Conservation (phyloP, 1,139 yeast genomes). For the Tardiomyces blankii region DNA sequence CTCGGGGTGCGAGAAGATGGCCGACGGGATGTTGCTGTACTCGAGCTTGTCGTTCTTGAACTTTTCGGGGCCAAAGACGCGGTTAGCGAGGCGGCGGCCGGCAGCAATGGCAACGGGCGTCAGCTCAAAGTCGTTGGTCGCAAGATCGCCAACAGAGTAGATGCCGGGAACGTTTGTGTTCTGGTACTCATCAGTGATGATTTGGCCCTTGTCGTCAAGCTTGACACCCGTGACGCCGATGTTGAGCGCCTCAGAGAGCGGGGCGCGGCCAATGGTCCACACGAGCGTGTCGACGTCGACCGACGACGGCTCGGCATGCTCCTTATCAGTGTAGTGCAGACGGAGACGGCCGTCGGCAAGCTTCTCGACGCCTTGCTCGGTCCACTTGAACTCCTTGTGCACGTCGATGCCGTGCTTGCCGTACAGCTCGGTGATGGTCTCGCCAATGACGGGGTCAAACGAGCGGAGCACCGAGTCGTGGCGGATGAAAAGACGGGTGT, state of each 20-base stretch:
- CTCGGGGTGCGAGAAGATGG: slow-evolving; percentile 92
- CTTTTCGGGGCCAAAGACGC: slow-evolving; percentile 72
- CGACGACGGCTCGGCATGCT: not conserved
- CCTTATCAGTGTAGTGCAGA: slow-evolving; percentile 45
- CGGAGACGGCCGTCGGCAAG: slow-evolving; percentile 48
- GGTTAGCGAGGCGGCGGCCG: slow-evolving; percentile 84
- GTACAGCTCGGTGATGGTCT: slow-evolving; percentile 69
- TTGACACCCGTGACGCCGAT: slow-evolving; percentile 67
- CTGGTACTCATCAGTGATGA: slow-evolving; percentile 80
- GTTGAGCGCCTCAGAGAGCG: slow-evolving; percentile 55
- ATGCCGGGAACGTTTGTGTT: slow-evolving; percentile 61
- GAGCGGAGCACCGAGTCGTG: slow-evolving; percentile 82
- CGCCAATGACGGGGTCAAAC: slow-evolving; percentile 75
- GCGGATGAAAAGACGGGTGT: slow-evolving; percentile 79
- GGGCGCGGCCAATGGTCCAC: slow-evolving; percentile 92
- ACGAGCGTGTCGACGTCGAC: slow-evolving; percentile 64
- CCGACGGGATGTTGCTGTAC: slow-evolving; percentile 80
- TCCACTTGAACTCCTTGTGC: slow-evolving; percentile 50
- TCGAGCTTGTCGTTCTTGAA: slow-evolving; percentile 68
- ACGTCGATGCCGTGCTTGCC: slow-evolving; percentile 69
- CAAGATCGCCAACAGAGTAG: slow-evolving; percentile 87
- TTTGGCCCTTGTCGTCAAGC: slow-evolving; percentile 43
- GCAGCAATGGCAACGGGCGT: slow-evolving; percentile 99
- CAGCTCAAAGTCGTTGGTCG: slow-evolving; percentile 71
- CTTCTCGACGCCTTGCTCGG: slow-evolving; percentile 35